phyloP scores from a whole-genome alignment of 2,329 filamentous ascomycete genomes.

The Colletotrichum karsti region DNA sequence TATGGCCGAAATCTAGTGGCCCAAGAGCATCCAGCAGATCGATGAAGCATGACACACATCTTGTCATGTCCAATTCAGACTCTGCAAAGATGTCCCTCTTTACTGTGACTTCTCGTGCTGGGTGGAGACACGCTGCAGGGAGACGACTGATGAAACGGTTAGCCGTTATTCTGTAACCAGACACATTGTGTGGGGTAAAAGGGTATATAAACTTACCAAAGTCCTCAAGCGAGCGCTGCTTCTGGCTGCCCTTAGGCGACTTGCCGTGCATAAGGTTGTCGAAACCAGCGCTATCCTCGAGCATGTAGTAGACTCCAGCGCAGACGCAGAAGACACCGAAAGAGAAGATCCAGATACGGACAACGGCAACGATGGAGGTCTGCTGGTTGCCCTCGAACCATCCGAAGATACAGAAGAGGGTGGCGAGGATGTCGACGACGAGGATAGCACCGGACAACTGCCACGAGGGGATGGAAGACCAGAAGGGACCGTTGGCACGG shows the following conservation, averaged over 20 bases:
- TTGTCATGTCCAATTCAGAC: constrained; percentile 1
- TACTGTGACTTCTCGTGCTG: constrained; percentile 91
- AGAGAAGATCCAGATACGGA: constrained; percentile 91
- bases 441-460: constrained; percentile 82
- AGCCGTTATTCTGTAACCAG: constrained; percentile 42
- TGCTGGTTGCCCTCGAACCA: constrained; percentile 73
- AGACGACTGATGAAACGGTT: constrained; percentile 74
- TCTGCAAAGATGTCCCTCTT: constrained; percentile 25
- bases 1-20: constrained; percentile 23
- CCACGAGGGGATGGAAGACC: constrained; percentile 89
- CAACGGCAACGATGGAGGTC: constrained; percentile 83
- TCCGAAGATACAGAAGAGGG: constrained; percentile 86
- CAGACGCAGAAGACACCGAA: constrained; percentile 89
- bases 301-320: constrained; percentile 77
- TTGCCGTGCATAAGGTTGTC: constrained; percentile 95
- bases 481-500: constrained; percentile 91
- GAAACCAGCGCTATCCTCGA: constrained; percentile 83
- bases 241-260: constrained; percentile 81
- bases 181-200: constrained; percentile 13
- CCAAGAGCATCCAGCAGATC: constrained; percentile 9
- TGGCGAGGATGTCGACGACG: constrained; percentile 83
- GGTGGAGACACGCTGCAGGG: constrained; percentile 87
- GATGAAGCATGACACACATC: neutral
- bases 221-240: constrained; percentile 87
- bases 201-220: constrained; percentile 70